phyloP scores from a whole-genome alignment of 495 filamentous ascomycete species.

The Penicillium samsonianum region DNA sequence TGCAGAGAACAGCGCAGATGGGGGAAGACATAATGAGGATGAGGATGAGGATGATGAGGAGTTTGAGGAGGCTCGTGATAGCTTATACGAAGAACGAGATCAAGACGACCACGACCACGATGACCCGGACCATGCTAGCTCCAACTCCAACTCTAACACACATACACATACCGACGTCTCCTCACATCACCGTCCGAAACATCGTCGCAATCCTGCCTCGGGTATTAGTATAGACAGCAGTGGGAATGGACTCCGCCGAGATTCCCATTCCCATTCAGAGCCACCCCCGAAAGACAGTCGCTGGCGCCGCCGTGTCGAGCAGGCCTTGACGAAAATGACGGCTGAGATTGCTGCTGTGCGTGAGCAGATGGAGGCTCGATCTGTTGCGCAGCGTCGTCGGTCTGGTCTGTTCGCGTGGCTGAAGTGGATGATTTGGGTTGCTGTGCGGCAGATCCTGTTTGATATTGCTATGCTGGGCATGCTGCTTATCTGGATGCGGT shows the following conservation, averaged over 20 bases:
- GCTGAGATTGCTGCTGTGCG: conserved; percentile 91
- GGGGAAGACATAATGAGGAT: conserved; percentile 34
- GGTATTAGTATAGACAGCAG: conserved; percentile 14
- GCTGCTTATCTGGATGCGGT: conserved; percentile 76
- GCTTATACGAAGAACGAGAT: conserved; percentile 42
- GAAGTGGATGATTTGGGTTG: conserved; percentile 67
- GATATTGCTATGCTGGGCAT: conserved; percentile 70
- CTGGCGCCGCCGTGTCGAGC: conserved; percentile 84
- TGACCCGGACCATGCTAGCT: conserved; percentile 21
- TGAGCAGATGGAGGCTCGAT: conserved; percentile 77
- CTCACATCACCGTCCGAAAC: conserved; percentile 15
- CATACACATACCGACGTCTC: conserved; percentile 18
- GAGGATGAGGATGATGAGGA: conserved; percentile 39
- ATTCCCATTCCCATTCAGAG: conserved; percentile 12
- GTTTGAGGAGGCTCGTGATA: conserved; percentile 42
- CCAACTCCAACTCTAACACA: conserved; percentile 16
- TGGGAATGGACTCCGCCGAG: conserved; percentile 11
- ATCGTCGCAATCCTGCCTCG: conserved; percentile 15
- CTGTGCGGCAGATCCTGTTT: conserved; percentile 70
- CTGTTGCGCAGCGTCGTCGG: conserved; percentile 43
- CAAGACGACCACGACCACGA: conserved; percentile 17
- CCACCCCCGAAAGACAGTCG: conserved; percentile 33
- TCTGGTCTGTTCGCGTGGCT: conserved; percentile 67
- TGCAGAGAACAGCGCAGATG: conserved; percentile 28
- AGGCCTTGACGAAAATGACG: conserved; percentile 84